A percentile compares a stretch with the other conserved stretches of the same genome.
phyloP scores from a whole-genome alignment of 225 moss, liverwort and hornwort species.

The Physcomitrellopsis africana region DNA sequence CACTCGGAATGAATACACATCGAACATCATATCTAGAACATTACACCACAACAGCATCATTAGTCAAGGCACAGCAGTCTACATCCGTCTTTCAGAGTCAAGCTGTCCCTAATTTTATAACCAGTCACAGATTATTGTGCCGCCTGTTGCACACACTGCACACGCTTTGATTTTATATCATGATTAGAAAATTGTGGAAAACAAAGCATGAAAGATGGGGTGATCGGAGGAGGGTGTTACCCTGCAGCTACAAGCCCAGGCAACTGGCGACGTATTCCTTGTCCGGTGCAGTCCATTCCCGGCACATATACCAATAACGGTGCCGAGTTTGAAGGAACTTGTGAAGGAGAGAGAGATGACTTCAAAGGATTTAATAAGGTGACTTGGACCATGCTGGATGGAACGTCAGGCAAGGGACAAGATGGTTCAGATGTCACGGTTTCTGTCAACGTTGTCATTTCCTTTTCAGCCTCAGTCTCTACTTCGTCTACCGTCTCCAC shows the following conservation, averaged over 20 bases:
- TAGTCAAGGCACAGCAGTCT: neutral
- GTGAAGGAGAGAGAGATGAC: constrained; percentile 21
- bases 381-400: constrained; percentile 41
- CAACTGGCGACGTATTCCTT: constrained; percentile 80
- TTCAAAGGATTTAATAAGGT: constrained; percentile 58
- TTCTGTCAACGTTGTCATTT: constrained; percentile 37
- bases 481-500: constrained; percentile 40
- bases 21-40: constrained; percentile 76
- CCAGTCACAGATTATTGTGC: no score
- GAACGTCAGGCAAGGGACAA: constrained; percentile 68
- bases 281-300: constrained; percentile 93
- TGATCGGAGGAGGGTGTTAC: constrained; percentile 33
- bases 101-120: no score
- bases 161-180: no score
- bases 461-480: constrained; percentile 36
- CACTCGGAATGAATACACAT: constrained; percentile 83
- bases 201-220: neutral
- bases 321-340: constrained; percentile 23
- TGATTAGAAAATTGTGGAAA: no score
- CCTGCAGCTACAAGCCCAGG: constrained; percentile 62
- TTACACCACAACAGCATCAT: constrained; percentile 17
- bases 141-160: no score
- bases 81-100: neutral
- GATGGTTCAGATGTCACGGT: constrained; percentile 52
- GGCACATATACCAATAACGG: constrained; percentile 89